Conservation (phyloP, 2,329 filamentous ascomycete species). For the Huntiella omanensis region DNA sequence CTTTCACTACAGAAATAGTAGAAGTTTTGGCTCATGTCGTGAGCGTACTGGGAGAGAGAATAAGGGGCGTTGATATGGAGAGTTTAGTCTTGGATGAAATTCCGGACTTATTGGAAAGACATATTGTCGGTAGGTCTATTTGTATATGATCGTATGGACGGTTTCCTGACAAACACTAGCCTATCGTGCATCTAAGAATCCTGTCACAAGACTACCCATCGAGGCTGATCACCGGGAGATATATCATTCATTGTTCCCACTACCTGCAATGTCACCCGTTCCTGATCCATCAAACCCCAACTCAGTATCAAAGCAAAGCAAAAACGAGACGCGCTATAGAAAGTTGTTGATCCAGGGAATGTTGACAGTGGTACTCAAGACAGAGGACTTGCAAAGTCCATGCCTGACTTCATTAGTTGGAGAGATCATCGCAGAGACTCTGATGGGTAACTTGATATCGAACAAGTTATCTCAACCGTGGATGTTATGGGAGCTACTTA, state of each 20-base stretch:
- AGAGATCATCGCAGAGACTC: slow-evolving; percentile 77
- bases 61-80: slow-evolving; percentile 68
- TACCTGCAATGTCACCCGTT: slow-evolving; percentile 63
- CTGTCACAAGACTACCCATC: slow-evolving; percentile 38
- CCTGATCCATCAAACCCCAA: slow-evolving; percentile 36
- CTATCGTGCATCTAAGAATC: slow-evolving; percentile 48
- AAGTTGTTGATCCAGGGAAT: slow-evolving; percentile 72
- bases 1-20: slow-evolving; percentile 72
- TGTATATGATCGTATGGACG: background rate
- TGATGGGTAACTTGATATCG: slow-evolving; percentile 64
- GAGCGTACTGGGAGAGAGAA: slow-evolving; percentile 65
- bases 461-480: slow-evolving; percentile 72
- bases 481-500: slow-evolving; percentile 71
- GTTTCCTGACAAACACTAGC: slow-evolving; percentile 27
- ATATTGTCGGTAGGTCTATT: slow-evolving; percentile 49
- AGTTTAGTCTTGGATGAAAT: slow-evolving; percentile 73
- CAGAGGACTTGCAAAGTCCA: slow-evolving; percentile 77
- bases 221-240: slow-evolving; percentile 44
- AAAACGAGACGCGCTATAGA: slow-evolving; percentile 69
- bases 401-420: slow-evolving; percentile 68
- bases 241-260: slow-evolving; percentile 69
- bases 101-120: slow-evolving; percentile 59
- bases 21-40: slow-evolving; percentile 88
- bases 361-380: slow-evolving; percentile 68
- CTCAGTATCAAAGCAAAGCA: slow-evolving; percentile 39